Evolutionary conservation across 495 filamentous ascomycete species (phyloP), one percentile per base, ranked within the genome.

Genomic region (Xylaria cubensis): DNA sequence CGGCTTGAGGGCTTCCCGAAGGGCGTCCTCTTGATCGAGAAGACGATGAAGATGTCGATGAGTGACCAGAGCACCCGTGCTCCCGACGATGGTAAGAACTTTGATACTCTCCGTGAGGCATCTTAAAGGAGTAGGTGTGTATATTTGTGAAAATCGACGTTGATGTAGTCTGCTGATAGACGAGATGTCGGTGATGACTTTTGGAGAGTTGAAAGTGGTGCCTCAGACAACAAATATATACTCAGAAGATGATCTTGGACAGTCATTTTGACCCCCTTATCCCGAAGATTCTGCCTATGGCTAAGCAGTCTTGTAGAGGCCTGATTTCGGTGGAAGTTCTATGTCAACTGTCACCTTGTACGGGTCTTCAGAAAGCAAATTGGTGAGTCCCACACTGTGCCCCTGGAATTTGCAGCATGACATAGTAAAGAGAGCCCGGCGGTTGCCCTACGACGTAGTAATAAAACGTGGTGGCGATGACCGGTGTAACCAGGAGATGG

Each of bases 361-460:
- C 1, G 0, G 34, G n/a, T 41, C 15, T 41, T 29, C n/a, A 48
- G 51, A 26, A 63, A 46, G 59, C 32, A 29, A 46, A 55, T 41
- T 64, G 42, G 68, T 17, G 21, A 64, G 29, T 67, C 56, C 50
- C 65, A 36, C 50, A 67, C 24, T 17, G 56, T 50, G 36, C 44
- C 21, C 39, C n/a, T 41, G 17, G 21, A 39, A 17, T 3, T 19
- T 17, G 29, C 24, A 21, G 1, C 19, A 62, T 46, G 41, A 44
- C 53, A 71, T 19, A 15, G 19, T 21, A 44, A 51, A 8, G 15
- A 19, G 12, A 42, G 17, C 21, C 13, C 26, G 15, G 59, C 46
- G 21, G 48, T 36, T 0, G n/a, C 41, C 5, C 39, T 69, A 8
- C 17, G n/a, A 61, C 36, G 67, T 69, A 59, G 67, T 26, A 69